Evolutionary conservation across 306 rosid genomes (phyloP), one percentile per base, ranked within the genome.

Genomic region (Cucumis cinereus): DNA sequence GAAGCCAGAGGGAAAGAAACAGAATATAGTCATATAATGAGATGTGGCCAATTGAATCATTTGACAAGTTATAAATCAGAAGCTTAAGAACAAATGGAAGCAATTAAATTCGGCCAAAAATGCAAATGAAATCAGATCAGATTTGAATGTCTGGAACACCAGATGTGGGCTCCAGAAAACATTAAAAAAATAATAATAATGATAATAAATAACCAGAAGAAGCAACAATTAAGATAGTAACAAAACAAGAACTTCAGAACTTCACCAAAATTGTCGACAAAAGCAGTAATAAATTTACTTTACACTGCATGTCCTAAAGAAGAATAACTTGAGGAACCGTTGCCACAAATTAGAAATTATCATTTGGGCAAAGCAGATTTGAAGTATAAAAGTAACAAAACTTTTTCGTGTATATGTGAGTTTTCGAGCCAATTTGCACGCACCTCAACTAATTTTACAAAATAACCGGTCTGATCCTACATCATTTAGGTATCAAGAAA

Each of bases 1-100:
- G 64, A 85, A 67, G 28, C 36, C 41, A 75, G 73, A 61, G 45
- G 26, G n/a, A 40, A 33, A 74, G 33, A 74, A 74, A 76, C 57
- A 76, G 23, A 57, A 11, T 38, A 15, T 17, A 24, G 28, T 4
- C 8, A 26, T 50, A 50, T 50, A 73, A n/a, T 3, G 30, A 73
- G 26, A 49, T 22, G 53, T 47, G 38, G 24, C 38, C 12, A 10
- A 60, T 26, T 7, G 10, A 7, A 1, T 4, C 41, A 12, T 33
- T 73, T 73, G 26, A 12, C 57, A 13, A 20, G 15, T 43, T 69
- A 49, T 40, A 41, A 11, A 67, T 66, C 30, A 66, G 52, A 4
- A 66, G 72, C 28, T 64, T 10, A 28, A 2, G 3, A 10, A 38
- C 16, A 36, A 64, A 36, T 38, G 52, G 30, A 36, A 10, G 52